A percentile compares a stretch with the other conserved stretches of the same genome.
phyloP scores from a whole-genome alignment of 2,329 filamentous ascomycete species.

The Exophiala aquamarina region DNA sequence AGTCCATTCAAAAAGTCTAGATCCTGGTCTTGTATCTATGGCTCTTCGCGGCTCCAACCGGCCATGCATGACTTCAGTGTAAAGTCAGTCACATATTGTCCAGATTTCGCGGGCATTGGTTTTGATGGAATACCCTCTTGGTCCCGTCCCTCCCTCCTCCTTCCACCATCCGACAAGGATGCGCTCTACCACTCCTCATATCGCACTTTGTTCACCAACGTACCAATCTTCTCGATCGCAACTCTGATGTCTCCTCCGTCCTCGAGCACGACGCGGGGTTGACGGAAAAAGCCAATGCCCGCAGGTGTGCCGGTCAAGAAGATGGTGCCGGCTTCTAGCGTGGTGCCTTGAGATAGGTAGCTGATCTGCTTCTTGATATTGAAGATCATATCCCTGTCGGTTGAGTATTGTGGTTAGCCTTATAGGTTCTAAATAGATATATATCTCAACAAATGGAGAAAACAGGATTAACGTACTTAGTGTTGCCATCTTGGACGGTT shows the following conservation, averaged over 20 bases:
- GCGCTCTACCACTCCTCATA: constrained; percentile 28
- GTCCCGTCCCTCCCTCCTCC: no score
- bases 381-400: constrained; percentile 39
- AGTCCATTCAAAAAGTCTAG: no score
- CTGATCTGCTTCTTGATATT: constrained; percentile 37
- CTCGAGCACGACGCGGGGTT: constrained; percentile 39
- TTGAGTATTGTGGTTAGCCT: background rate
- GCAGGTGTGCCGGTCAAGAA: constrained; percentile 45
- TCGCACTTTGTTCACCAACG: constrained; percentile 41
- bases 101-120: no score
- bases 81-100: no score
- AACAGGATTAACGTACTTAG: constrained; percentile 17
- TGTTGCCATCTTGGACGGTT: constrained; percentile 25
- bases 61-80: no score
- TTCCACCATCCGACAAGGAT: background rate
- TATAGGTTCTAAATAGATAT: background rate
- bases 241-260: constrained; percentile 46
- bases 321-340: constrained; percentile 38
- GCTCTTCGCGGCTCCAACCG: no score
- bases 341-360: constrained; percentile 40
- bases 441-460: background rate
- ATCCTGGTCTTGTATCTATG: no score
- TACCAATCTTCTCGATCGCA: constrained; percentile 51
- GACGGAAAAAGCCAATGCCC: constrained; percentile 44
- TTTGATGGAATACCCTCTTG: no score